Base-by-base conservation (phyloP, 805 yeast genomes). In the Trichomonascus vanleenenianus region DNA sequence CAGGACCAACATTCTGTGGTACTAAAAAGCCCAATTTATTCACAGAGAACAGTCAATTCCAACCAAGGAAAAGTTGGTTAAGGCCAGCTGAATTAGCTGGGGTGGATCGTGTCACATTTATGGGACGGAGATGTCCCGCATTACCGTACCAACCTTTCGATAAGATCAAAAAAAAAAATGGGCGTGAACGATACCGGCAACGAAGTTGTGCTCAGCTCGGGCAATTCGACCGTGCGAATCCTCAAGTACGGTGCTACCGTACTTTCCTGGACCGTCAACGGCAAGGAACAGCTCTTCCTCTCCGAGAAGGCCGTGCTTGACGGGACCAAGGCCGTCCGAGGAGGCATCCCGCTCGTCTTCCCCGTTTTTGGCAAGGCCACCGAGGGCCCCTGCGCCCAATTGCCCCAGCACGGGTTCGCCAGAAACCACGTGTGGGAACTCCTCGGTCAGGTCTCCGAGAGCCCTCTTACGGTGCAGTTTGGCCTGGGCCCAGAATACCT, bases 331-430 rank as follows among this genome's bases (percentile, higher is more conserved):
- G 94, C 98, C 1, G 97, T 93, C 15, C 78, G 98, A 63, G 98
- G 98, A 53, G 98, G 98, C 43, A 85, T 93, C 44, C 98, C 98
- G 10, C 70, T 93, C 19, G 97, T 91, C 7, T 93, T 93, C 74
- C 98, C 98, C 2, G 85, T 70, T 8, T 68, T 68, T 56, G 97
- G 98, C 49, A 88, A 79, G 54, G 70, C 72, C 30, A 71, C 75
- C 6, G 73, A 69, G 46, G 84, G 85, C 2, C 66, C 68, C 32
- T 77, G 88, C 34, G 72, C 70, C 43, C 33, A 44, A n/a, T 74
- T 93, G 52, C 97, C 97, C 15, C 97, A 93, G 68, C 98, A 93
- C 62, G 98, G 98, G 1, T 85, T 93, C 68, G 98, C 96, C 15
- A 75, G 98, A 64, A 83, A 78, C 63, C 81, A 91, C 11, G 68